These are phyloP conservation scores for Sclerotinia minor DNA, from an alignment of 2,329 filamentous ascomycete species.

Conservation along the genomic window DNA sequence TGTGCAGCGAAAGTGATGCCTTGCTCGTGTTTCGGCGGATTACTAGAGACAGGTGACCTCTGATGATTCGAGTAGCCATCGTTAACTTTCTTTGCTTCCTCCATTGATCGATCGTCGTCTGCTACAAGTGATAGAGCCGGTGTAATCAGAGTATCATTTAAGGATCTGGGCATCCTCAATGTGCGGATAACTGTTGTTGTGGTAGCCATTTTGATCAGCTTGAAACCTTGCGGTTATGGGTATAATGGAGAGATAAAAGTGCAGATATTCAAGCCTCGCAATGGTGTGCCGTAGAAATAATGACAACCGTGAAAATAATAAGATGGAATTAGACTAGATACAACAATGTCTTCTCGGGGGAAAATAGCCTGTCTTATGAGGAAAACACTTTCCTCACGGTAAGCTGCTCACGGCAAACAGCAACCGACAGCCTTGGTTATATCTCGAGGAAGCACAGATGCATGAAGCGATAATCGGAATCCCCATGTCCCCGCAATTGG, in stretches of 20 bases:
- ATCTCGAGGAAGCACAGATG: conserved; percentile 28
- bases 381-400: background rate
- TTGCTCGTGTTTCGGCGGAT: conserved; percentile 53
- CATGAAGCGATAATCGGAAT: conserved; percentile 29
- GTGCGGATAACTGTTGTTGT: conserved; percentile 65
- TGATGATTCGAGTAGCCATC: conserved; percentile 50
- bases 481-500: conserved; percentile 33
- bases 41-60: conserved; percentile 49
- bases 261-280: conserved; percentile 81
- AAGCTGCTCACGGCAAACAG: conserved; percentile 8
- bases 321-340: conserved; percentile 61
- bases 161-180: conserved; percentile 70
- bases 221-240: conserved; percentile 50
- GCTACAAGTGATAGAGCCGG: conserved; percentile 31
- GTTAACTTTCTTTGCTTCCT: conserved; percentile 54
- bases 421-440: conserved; percentile 34
- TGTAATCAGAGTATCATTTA: conserved; percentile 67
- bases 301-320: conserved; percentile 86
- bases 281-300: conserved; percentile 87
- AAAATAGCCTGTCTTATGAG: background rate
- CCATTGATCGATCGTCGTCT: conserved; percentile 45
- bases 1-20: conserved; percentile 87
- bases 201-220: conserved; percentile 59
- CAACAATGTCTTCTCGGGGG: conserved; percentile 4
- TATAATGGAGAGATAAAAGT: conserved; percentile 77